Conservation (phyloP, 2,329 filamentous ascomycete species). For the Aspergillus tamarii region DNA sequence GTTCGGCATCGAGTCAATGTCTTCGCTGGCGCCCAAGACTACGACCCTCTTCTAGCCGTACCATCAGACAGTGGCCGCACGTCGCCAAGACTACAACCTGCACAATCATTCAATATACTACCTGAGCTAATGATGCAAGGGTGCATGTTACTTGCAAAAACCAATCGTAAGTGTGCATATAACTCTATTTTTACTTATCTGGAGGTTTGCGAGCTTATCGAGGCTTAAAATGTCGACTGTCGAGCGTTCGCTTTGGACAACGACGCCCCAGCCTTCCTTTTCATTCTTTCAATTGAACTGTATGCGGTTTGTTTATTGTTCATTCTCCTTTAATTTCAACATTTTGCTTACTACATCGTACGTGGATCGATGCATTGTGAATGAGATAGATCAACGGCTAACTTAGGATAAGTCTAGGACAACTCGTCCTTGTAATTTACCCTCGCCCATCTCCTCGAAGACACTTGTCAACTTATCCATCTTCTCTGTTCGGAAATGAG, state of each 20-base stretch:
- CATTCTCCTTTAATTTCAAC: neutral
- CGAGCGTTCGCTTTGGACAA: neutral
- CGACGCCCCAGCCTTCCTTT: no score
- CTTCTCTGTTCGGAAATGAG: conserved; percentile 50
- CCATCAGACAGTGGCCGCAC: no score
- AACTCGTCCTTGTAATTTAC: conserved; percentile 50
- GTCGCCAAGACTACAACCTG: no score
- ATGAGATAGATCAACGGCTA: neutral
- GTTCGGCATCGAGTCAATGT: no score
- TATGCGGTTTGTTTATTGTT: neutral
- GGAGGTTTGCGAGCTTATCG: neutral
- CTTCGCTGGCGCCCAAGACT: no score
- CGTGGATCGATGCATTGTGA: neutral
- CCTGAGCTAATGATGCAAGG: no score
- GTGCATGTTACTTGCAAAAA: no score
- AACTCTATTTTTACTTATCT: neutral
- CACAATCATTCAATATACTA: no score
- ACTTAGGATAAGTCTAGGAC: conserved; percentile 48
- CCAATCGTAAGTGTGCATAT: neutral
- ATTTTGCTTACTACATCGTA: neutral
- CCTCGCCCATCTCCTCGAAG: conserved; percentile 50
- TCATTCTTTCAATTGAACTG: neutral
- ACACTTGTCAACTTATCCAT: conserved; percentile 52
- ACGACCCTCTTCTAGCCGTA: no score
- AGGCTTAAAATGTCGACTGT: neutral